Evolutionary conservation across 768 basidiomycete species (phyloP).

Genomic region (Xerocomellus amylosporus): DNA sequence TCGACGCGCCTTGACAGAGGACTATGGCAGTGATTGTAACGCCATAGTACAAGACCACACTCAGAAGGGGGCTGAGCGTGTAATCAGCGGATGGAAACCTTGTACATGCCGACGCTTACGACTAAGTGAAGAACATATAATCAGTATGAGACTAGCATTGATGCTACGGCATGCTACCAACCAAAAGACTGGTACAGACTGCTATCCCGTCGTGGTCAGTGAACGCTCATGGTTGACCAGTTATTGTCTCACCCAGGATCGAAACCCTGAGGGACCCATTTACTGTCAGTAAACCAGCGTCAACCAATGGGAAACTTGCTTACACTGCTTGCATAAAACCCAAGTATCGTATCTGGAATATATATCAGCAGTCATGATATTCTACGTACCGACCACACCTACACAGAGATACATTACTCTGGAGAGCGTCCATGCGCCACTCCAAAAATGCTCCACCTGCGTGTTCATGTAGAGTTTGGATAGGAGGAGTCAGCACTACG

Average conservation of each 20-base stretch:
- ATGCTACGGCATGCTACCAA: neutral
- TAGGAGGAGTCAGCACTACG: neutral
- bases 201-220: neutral
- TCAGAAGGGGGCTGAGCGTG: neutral
- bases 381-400: neutral
- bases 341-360: constrained; percentile 11
- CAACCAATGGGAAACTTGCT: neutral
- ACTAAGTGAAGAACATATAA: neutral
- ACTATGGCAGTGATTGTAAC: neutral
- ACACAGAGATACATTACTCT: constrained; percentile 10
- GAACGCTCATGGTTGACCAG: neutral
- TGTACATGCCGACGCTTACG: constrained; percentile 2
- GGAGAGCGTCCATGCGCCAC: constrained; percentile 10
- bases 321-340: constrained; percentile 7
- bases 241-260: constrained; percentile 6
- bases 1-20: constrained; percentile 19
- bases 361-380: neutral
- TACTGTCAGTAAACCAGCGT: neutral
- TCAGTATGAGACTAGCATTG: neutral
- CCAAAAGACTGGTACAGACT: neutral
- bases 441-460: constrained; percentile 14
- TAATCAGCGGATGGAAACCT: neutral
- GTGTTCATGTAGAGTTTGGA: neutral
- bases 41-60: neutral
- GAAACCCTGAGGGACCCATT: neutral